A percentile compares a stretch with the other conserved stretches of the same genome.
phyloP scores from a whole-genome alignment of 2,329 filamentous ascomycete species.

The Cytospora paraplurivora region DNA sequence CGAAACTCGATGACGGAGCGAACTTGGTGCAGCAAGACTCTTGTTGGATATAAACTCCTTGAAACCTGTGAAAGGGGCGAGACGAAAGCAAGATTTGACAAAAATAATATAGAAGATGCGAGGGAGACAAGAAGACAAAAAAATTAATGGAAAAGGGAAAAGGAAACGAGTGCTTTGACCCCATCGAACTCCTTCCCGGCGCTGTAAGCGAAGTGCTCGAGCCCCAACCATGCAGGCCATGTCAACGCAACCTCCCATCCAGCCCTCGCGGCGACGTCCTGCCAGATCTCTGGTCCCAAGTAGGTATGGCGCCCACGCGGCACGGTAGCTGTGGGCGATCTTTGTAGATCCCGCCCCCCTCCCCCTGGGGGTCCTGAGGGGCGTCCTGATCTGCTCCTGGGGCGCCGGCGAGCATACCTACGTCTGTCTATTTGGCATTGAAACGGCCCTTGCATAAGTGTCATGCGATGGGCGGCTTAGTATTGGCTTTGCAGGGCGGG shows the following conservation, averaged over 20 bases:
- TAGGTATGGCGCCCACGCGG: background rate
- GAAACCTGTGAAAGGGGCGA: background rate
- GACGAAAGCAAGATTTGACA: no score
- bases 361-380: no score
- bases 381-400: no score
- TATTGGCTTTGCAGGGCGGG: background rate
- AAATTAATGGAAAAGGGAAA: background rate
- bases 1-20: background rate
- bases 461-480: background rate
- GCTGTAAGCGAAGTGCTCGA: background rate
- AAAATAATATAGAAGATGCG: background rate
- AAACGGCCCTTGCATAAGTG: conserved; percentile 4
- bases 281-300: background rate
- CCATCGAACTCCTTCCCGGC: background rate
- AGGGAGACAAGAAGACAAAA: background rate
- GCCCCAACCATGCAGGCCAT: background rate
- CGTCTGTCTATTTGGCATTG: background rate
- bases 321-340: conserved; percentile 2
- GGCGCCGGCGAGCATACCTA: background rate
- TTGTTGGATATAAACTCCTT: background rate
- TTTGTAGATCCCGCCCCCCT: background rate
- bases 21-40: background rate
- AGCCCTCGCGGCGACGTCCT: background rate
- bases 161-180: background rate
- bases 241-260: background rate